phyloP scores from a whole-genome alignment of 2,329 filamentous ascomycete species.

The Didymella lethalis region DNA sequence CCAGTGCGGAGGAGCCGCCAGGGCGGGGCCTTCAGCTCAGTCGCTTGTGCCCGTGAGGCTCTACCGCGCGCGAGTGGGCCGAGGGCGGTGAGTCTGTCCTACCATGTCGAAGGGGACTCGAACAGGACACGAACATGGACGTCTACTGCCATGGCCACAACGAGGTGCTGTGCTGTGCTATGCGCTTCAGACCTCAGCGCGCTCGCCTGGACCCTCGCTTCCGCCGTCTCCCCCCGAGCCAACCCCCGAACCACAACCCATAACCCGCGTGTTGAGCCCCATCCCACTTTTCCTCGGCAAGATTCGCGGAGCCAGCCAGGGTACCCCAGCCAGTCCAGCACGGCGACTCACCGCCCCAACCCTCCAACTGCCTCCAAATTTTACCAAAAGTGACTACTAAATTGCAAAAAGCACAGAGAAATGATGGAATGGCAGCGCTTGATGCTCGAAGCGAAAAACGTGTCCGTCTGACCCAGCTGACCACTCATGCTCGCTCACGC shows the following conservation, averaged over 20 bases:
- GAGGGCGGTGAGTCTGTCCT: conserved; percentile 8
- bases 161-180: background rate
- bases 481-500: conserved; percentile 11
- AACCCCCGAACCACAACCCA: background rate
- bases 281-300: conserved; percentile 20
- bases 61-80: conserved; percentile 12
- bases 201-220: background rate
- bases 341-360: conserved; percentile 16
- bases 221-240: conserved; percentile 1
- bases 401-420: conserved; percentile 13
- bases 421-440: conserved; percentile 1
- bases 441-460: background rate
- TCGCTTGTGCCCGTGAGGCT: conserved; percentile 24
- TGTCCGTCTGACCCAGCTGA: conserved; percentile 3
- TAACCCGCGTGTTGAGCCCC: conserved; percentile 15
- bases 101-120: background rate
- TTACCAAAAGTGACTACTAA: conserved; percentile 11
- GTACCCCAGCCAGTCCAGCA: conserved; percentile 8
- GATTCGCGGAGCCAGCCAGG: conserved; percentile 15
- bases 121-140: background rate
- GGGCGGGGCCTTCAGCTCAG: conserved; percentile 11
- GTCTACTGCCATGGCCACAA: background rate
- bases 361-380: conserved; percentile 1
- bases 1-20: conserved; percentile 11
- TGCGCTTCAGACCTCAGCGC: background rate